A percentile compares a stretch with the other conserved stretches of the same genome.
Conservation (phyloP, 164 flowering plant species). For the Kingdonia uniflora region DNA sequence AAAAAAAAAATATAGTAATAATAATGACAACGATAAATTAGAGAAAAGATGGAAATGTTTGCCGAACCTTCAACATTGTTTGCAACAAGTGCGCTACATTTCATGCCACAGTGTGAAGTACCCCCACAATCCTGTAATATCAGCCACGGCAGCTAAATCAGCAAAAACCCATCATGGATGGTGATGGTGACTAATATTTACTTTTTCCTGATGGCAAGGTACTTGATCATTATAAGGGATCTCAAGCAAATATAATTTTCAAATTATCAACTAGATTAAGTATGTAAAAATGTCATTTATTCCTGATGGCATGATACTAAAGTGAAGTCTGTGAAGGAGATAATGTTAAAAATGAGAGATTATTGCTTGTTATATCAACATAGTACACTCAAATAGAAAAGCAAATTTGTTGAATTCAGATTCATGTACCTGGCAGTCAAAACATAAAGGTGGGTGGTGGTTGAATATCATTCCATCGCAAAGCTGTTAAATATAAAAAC, state of each 20-base stretch:
- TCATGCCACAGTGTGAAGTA: constrained; percentile 63
- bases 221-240: too few relatives aligned
- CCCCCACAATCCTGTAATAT: constrained; percentile 71
- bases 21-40: neutral
- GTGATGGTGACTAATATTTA: too few relatives aligned
- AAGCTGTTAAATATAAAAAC: constrained; percentile 50
- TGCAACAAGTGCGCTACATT: constrained; percentile 67
- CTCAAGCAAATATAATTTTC: too few relatives aligned
- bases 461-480: constrained; percentile 86
- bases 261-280: neutral
- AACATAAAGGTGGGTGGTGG: constrained; percentile 81
- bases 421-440: constrained; percentile 57
- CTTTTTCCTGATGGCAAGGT: too few relatives aligned
- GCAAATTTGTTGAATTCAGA: neutral
- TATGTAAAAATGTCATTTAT: constrained; percentile 5
- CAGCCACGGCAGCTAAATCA: neutral
- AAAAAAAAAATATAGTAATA: too few relatives aligned
- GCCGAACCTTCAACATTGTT: constrained; percentile 40
- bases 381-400: too few relatives aligned
- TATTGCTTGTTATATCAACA: too few relatives aligned
- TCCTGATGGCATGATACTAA: neutral
- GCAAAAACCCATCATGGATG: too few relatives aligned
- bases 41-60: neutral
- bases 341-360: too few relatives aligned
- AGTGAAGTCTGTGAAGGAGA: too few relatives aligned